Evolutionary conservation across 768 basidiomycete genomes (phyloP), one percentile per base, ranked within the genome.

Genomic region (Suillus sp.): DNA sequence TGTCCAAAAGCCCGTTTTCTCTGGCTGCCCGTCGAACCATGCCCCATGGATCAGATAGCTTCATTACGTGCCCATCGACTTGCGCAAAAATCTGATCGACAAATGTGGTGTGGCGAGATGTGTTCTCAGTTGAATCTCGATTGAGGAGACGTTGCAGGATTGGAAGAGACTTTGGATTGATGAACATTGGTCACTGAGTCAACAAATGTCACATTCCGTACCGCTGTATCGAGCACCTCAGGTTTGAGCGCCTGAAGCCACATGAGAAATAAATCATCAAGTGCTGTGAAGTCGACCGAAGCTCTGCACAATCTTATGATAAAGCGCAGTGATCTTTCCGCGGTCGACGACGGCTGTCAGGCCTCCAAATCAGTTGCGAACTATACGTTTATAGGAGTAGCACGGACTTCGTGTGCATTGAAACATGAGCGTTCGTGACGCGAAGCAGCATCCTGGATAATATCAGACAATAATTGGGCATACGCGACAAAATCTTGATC

Each of bases 81-180:
- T 72, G 62, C 9, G 74, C 59, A 5, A 70, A 62, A 18, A 75
- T 64, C n/a, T 72, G 56, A 45, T 83, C 78, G 22, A 71, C 67
- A 22, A 75, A 68, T 5, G 71, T 71, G 59, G 78, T 84, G 43
- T 72, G 72, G 37, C 83, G 78, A 50, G 80, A 74, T 35, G 72
- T 74, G 11, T 72, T 65, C 32, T 86, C 87, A 0, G 70, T 67
- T 40, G 25, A 38, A 40, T 90, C 89, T 27, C 80, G 77, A 60
- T 81, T 82, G 69, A 89, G 85, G 25, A 92, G 71, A 22, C 87
- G 80, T 62, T 76, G 75, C n/a, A 90, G 75, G 13, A 86, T 81
- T 2, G 82, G 71, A 59, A 86, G 77, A 2, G 83, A 78, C 88
- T 88, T 61, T 9, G 55, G 16, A 20, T n/a, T 62, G 34, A 47